Percentiles rank a stretch among this genome's conserved stretches.
phyloP scores from a whole-genome alignment of 805 yeast species.

The Pichia manshurica region DNA sequence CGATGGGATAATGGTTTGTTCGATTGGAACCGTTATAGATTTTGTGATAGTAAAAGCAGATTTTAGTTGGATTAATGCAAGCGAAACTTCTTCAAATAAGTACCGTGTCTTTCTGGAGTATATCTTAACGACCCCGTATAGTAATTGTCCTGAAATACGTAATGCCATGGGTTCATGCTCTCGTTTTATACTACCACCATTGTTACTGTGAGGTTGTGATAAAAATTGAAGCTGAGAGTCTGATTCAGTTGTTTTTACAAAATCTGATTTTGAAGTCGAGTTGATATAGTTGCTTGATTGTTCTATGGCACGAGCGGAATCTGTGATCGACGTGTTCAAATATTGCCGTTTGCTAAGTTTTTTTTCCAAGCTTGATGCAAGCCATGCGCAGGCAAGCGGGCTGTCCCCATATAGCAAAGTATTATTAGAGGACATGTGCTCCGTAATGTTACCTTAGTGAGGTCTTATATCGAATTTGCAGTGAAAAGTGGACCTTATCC shows the following conservation, averaged over 20 bases:
- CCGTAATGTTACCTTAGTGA: no score
- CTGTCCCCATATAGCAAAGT: constrained; percentile 9
- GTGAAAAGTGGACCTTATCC: no score
- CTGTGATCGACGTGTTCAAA: constrained; percentile 62
- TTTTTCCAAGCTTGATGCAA: constrained; percentile 84
- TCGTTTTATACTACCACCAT: neutral
- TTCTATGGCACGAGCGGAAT: constrained; percentile 62
- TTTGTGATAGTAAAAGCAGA: constrained; percentile 51
- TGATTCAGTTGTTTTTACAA: neutral
- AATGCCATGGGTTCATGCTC: constrained; percentile 60
- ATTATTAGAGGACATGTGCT: neutral
- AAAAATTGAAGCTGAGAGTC: constrained; percentile 14
- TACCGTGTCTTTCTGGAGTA: constrained; percentile 82
- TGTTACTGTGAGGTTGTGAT: neutral
- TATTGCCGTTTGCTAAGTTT: constrained; percentile 68
- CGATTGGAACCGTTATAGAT: constrained; percentile 52
- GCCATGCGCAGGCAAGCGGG: constrained; percentile 86
- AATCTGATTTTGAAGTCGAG: constrained; percentile 5
- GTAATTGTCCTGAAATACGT: constrained; percentile 76
- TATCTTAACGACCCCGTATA: constrained; percentile 81
- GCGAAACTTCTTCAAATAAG: constrained; percentile 75
- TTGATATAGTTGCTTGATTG: constrained; percentile 24
- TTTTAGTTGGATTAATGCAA: constrained; percentile 64
- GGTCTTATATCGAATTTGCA: no score
- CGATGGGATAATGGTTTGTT: constrained; percentile 55